Conservation (phyloP, 73 alveolate genomes). For the Symbiodinium pilosum region DNA sequence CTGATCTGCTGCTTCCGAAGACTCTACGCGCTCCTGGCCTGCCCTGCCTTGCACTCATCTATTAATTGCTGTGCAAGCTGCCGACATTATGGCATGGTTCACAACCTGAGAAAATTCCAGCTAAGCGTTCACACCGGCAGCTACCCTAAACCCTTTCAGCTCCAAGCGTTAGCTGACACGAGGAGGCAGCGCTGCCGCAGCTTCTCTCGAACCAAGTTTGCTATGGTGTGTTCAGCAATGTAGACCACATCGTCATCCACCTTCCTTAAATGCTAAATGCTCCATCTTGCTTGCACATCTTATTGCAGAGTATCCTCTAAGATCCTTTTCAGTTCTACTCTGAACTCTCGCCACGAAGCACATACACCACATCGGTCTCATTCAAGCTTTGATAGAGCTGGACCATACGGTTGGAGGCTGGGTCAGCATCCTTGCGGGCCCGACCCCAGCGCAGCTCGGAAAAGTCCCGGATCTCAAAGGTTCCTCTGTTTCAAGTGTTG, state of each 20-base stretch:
- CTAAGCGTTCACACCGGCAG: no score
- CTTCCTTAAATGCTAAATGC: no score
- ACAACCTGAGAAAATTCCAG: background rate
- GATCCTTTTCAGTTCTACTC: background rate
- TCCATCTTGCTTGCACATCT: background rate
- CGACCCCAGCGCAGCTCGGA: conserved; percentile 77
- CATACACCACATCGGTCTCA: conserved; percentile 48
- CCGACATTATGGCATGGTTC: conserved; percentile 33
- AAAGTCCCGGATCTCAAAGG: conserved; percentile 61
- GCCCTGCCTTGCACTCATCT: background rate
- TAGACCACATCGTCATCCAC: conserved; percentile 86
- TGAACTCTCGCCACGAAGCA: background rate
- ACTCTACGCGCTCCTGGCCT: no score
- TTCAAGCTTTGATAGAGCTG: conserved; percentile 51
- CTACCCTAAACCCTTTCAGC: background rate
- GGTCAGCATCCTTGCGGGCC: background rate
- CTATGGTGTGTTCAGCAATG: conserved; percentile 80
- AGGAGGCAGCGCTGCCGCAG: conserved; percentile 63
- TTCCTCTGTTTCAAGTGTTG: background rate
- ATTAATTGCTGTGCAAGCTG: background rate
- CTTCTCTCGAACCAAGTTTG: conserved; percentile 39
- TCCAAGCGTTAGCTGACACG: conserved; percentile 56
- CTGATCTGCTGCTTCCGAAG: no score
- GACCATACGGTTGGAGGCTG: conserved; percentile 30
- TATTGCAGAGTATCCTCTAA: background rate